Conservation (phyloP, 2,329 filamentous ascomycete species). For the Claviceps sp. region DNA sequence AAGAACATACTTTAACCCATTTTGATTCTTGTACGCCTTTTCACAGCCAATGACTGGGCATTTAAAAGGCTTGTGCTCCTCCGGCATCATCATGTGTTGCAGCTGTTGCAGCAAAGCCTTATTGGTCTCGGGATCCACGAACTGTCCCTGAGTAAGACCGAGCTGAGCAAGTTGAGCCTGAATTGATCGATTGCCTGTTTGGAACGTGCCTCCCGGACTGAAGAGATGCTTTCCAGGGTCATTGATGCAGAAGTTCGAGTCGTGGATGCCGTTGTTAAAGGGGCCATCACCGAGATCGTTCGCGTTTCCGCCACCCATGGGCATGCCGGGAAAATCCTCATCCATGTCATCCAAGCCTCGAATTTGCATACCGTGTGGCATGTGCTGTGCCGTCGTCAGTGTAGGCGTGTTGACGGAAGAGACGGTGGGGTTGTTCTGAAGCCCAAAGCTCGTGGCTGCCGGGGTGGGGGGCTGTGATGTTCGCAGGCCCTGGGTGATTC, state of each 20-base stretch:
- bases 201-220: constrained; percentile 66
- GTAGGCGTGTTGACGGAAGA: constrained; percentile 96
- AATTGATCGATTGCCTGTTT: constrained; percentile 48
- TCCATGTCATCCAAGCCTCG: constrained; percentile 53
- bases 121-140: constrained; percentile 64
- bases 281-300: constrained; percentile 37
- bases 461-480: constrained; percentile 81
- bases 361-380: constrained; percentile 40
- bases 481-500: constrained; percentile 62
- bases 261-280: constrained; percentile 33
- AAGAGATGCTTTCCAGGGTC: constrained; percentile 90
- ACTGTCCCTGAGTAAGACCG: constrained; percentile 62
- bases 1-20: constrained; percentile 73
- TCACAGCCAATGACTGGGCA: constrained; percentile 97
- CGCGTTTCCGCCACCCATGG: constrained; percentile 44
- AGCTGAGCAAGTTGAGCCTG: constrained; percentile 59
- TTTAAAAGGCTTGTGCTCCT: constrained; percentile 95
- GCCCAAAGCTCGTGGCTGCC: constrained; percentile 59
- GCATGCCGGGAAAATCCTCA: constrained; percentile 53
- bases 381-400: constrained; percentile 66
- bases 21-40: constrained; percentile 99
- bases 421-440: constrained; percentile 89
- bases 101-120: constrained; percentile 42
- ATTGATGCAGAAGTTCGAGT: constrained; percentile 56
- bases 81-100: constrained; percentile 53